These are phyloP conservation scores for Hibiscus syriacus DNA, from an alignment of 345 rosid species.

Conservation along the genomic window DNA sequence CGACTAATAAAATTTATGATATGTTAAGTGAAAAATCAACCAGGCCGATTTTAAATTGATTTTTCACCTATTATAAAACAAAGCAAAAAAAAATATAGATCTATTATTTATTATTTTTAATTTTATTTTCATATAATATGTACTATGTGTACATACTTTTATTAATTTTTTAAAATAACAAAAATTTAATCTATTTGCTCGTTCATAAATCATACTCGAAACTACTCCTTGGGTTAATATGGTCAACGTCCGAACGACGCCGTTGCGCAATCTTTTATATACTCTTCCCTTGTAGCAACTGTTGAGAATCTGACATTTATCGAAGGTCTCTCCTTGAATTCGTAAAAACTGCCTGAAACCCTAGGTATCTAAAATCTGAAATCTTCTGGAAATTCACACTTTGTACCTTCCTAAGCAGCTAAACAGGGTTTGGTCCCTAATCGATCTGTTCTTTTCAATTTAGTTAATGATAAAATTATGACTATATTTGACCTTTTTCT, in stretches of 20 bases:
- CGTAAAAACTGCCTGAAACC: background rate
- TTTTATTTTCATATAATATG: too few species aligned
- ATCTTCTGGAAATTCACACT: background rate
- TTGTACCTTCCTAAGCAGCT: background rate
- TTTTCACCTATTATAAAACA: too few species aligned
- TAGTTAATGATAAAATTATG: background rate
- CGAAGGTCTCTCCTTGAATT: background rate
- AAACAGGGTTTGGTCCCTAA: background rate
- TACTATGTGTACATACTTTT: too few species aligned
- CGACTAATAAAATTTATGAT: too few species aligned
- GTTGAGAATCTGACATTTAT: background rate
- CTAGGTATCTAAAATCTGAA: background rate
- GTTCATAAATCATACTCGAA: too few species aligned
- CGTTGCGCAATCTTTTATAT: background rate
- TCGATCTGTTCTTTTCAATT: background rate
- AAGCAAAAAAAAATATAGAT: too few species aligned
- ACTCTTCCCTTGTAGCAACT: background rate
- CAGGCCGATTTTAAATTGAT: too few species aligned
- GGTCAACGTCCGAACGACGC: background rate
- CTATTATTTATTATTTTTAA: too few species aligned
- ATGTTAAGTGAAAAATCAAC: too few species aligned
- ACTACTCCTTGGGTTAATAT: too few species aligned
- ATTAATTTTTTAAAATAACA: too few species aligned
- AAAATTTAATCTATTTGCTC: too few species aligned
- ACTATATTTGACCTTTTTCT: background rate